phyloP scores from a whole-genome alignment of 2,329 filamentous ascomycete genomes.

The Penicillium sp. region DNA sequence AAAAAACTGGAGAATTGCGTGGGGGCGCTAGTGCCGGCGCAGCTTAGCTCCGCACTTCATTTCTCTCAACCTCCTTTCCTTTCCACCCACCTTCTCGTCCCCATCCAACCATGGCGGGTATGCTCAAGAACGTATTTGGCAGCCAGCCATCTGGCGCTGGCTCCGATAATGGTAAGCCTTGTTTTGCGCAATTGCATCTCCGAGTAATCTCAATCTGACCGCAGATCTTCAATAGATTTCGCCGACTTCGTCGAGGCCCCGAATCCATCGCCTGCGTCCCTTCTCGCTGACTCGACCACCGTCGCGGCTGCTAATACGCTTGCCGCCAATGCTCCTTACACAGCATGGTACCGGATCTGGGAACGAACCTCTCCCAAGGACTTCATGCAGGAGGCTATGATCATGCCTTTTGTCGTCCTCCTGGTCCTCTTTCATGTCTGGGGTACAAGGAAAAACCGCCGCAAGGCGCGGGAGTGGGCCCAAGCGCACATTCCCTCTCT shows the following conservation, averaged over 20 bases:
- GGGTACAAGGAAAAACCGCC: conserved; percentile 76
- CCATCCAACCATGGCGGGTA: conserved; percentile 36
- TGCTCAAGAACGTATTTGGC: conserved; percentile 44
- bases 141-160: conserved; percentile 31
- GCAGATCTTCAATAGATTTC: conserved; percentile 65
- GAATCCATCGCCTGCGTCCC: conserved; percentile 59
- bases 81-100: conserved; percentile 19
- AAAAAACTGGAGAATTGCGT: conserved; percentile 34
- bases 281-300: conserved; percentile 44
- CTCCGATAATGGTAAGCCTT: conserved; percentile 38
- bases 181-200: conserved; percentile 12
- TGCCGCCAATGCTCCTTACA: conserved; percentile 65
- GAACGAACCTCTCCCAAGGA: conserved; percentile 82
- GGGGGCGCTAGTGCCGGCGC: conserved; percentile 46
- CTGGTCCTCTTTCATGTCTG: conserved; percentile 78
- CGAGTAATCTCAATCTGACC: not conserved
- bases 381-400: conserved; percentile 83
- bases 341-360: conserved; percentile 96
- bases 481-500: conserved; percentile 71
- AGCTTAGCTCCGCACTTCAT: conserved; percentile 28
- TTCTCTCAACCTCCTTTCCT: conserved; percentile 26
- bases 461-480: conserved; percentile 79
- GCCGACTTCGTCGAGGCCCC: conserved; percentile 86
- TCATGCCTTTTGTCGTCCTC: conserved; percentile 72
- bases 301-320: conserved; percentile 45